These are phyloP conservation scores for Candida tropicalis DNA, from an alignment of 1,139 yeast genomes.

Conservation along the genomic window DNA sequence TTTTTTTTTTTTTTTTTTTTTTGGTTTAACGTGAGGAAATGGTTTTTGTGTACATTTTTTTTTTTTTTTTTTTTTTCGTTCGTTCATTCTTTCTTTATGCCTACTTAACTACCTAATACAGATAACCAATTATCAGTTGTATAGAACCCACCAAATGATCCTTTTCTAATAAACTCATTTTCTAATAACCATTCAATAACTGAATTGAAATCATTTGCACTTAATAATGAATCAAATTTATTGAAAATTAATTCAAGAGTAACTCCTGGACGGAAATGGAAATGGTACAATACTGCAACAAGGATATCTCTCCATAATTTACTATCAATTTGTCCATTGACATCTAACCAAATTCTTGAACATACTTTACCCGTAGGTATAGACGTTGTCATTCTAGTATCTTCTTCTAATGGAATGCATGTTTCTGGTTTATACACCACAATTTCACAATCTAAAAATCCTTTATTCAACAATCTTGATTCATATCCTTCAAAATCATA, in stretches of 20 bases:
- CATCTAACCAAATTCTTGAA: constrained; percentile 72
- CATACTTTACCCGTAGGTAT: constrained; percentile 67
- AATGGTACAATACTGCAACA: constrained; percentile 46
- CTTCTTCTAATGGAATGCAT: not conserved
- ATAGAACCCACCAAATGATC: constrained; percentile 51
- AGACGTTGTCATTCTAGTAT: constrained; percentile 21
- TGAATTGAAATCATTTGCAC: constrained; percentile 49
- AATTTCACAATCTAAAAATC: constrained; percentile 65
- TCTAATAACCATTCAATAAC: constrained; percentile 61
- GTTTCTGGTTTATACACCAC: constrained; percentile 24
- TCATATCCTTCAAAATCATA: constrained; percentile 58
- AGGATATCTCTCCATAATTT: constrained; percentile 62
- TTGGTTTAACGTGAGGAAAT: not conserved
- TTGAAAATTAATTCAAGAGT: constrained; percentile 33
- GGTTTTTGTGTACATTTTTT: not conserved
- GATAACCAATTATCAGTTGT: constrained; percentile 57
- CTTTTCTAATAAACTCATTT: constrained; percentile 41
- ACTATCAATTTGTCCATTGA: constrained; percentile 59
- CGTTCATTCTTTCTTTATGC: not conserved
- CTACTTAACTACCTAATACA: constrained; percentile 27
- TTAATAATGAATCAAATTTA: constrained; percentile 44
- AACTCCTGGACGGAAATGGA: constrained; percentile 73
- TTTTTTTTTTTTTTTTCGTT: not conserved
- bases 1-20: not conserved
- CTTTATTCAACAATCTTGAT: constrained; percentile 63